Evolutionary conservation across 345 rosid genomes (phyloP), one percentile per base, ranked within the genome.

Genomic region (Isatis tinctoria): DNA sequence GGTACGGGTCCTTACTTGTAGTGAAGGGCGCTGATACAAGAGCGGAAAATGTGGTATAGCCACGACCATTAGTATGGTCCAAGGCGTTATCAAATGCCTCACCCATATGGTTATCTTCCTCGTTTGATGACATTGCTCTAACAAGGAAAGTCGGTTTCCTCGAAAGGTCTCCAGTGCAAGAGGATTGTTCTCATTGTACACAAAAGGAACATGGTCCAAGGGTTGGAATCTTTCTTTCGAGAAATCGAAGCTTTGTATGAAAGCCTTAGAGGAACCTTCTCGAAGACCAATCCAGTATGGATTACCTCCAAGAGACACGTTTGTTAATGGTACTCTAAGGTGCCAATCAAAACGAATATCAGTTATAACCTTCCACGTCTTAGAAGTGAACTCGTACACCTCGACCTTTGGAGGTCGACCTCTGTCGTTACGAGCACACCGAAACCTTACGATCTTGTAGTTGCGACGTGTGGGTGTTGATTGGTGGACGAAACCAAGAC

Each of bases 21-120:
- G 56, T 2, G 28, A 7, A 56, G 61, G 39, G 4, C 12, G 12
- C n/a, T 56, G 39, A 56, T 32, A 17, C 3, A 56, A n/a, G 39
- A 56, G 17, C 5, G 56, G 56, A 4, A 51, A 51, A 51, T 51
- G 30, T 22, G 24, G 63, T 59, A 59, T 59, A 18, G 16, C 26
- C 28, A 59, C 9, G 44, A 36, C 64, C 64, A 59, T 59, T 20
- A 59, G 28, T 35, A 59, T 59, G 28, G 44, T 59, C 64, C 64
- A 59, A 59, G 44, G 44, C 14, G 64, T 59, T 24, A 59, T 59
- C 44, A 58, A 58, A 58, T 58, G 63, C 13, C 43, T 58, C n/a
- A 59, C 27, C 63, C 64, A 59, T 56, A 16, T 56, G 13, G 40
- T 30, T 56, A 56, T 56, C 61, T 56, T 56, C 61, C 39, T 56